These are phyloP conservation scores for Passiflora organensis DNA, from an alignment of 345 rosid species.

Conservation along the genomic window DNA sequence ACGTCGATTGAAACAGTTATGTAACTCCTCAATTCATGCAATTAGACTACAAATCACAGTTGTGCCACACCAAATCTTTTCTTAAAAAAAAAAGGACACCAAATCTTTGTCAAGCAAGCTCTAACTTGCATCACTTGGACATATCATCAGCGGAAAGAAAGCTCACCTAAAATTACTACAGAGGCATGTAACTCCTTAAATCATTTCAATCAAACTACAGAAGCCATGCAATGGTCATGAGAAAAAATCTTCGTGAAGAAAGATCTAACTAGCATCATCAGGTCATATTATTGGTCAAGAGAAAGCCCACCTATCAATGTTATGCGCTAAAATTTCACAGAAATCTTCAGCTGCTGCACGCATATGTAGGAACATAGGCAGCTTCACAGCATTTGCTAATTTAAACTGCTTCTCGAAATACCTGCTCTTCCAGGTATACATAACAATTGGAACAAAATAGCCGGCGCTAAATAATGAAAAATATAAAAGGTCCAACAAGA, in stretches of 20 bases:
- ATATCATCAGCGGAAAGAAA: background rate
- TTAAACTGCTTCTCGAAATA: slow-evolving; percentile 97
- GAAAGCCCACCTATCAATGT: slow-evolving; percentile 52
- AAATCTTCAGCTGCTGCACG: slow-evolving; percentile 90
- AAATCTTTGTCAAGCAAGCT: background rate
- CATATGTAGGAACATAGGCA: slow-evolving; percentile 97
- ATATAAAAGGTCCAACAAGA: slow-evolving; percentile 1
- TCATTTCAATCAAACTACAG: too few species aligned
- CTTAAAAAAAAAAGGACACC: background rate
- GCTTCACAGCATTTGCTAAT: slow-evolving; percentile 75
- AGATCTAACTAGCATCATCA: too few species aligned
- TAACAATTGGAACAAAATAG: background rate
- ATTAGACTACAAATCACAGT: too few species aligned
- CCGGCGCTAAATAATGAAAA: background rate
- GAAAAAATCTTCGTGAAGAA: too few species aligned
- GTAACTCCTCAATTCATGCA: too few species aligned
- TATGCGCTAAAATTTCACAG: slow-evolving; percentile 67
- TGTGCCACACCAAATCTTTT: too few species aligned
- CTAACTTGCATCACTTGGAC: background rate
- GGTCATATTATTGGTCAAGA: background rate
- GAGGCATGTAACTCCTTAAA: too few species aligned
- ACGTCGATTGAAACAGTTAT: too few species aligned
- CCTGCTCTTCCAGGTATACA: slow-evolving; percentile 29
- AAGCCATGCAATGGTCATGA: too few species aligned
- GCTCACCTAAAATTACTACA: too few species aligned